A percentile compares a stretch with the other conserved stretches of the same genome.
These are phyloP conservation scores for Cutaneotrichosporon cyanovorans DNA, from an alignment of 1,284 basidiomycete species.

Conservation along the genomic window DNA sequence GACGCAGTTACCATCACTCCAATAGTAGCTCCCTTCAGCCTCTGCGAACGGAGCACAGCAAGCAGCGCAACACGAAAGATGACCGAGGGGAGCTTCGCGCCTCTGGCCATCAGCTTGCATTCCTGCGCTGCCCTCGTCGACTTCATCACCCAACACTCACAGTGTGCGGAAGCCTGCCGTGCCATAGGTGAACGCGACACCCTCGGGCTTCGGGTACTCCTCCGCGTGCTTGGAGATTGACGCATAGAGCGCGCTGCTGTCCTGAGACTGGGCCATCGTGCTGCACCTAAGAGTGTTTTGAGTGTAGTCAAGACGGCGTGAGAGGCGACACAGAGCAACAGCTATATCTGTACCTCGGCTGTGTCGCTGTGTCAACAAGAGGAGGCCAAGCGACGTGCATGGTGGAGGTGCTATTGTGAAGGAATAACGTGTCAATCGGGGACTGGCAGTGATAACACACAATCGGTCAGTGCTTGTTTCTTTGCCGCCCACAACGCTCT, in stretches of 20 bases:
- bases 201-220: constrained; percentile 47
- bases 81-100: constrained; percentile 75
- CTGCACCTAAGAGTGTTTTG: no score
- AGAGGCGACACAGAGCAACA: no score
- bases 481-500: no score
- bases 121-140: background rate
- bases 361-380: no score
- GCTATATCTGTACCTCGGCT: no score
- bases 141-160: constrained; percentile 50
- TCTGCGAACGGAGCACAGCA: constrained; percentile 83
- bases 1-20: constrained; percentile 99
- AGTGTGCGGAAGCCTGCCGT: constrained; percentile 91
- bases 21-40: constrained; percentile 78
- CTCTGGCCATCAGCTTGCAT: constrained; percentile 49
- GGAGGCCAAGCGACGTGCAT: no score
- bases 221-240: constrained; percentile 35
- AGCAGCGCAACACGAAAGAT: constrained; percentile 88
- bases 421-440: no score
- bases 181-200: constrained; percentile 68
- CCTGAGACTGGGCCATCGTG: no score
- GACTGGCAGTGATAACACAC: no score
- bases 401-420: no score
- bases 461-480: no score
- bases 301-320: no score
- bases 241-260: constrained; percentile 18